Percentiles rank a stretch among this genome's conserved stretches.
Conservation (phyloP, 2,329 filamentous ascomycete genomes). For the Phialocephala sp. region DNA sequence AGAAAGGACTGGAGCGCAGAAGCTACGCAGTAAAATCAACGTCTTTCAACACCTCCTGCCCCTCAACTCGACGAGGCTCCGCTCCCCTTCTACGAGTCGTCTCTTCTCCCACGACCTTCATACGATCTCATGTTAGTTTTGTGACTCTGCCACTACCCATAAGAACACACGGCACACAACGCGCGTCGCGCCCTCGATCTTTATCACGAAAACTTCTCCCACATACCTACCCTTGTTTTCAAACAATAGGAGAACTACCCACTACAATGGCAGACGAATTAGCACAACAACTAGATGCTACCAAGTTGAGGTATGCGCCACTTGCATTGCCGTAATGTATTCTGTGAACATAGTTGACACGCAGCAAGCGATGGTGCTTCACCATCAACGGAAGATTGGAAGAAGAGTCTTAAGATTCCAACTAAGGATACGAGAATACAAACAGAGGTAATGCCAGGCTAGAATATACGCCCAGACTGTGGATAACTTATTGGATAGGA, state of each 20-base stretch:
- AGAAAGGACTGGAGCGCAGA: slow-evolving; percentile 18
- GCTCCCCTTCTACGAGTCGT: slow-evolving; percentile 19
- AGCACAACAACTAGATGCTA: slow-evolving; percentile 61
- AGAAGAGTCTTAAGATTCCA: slow-evolving; percentile 73
- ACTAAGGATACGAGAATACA: slow-evolving; percentile 78
- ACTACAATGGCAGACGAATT: slow-evolving; percentile 52
- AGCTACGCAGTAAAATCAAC: slow-evolving; percentile 17
- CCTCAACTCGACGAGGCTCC: slow-evolving; percentile 29
- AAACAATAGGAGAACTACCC: slow-evolving; percentile 12
- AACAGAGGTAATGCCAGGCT: slow-evolving; percentile 68
- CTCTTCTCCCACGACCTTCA: slow-evolving; percentile 5
- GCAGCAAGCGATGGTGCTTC: slow-evolving; percentile 51
- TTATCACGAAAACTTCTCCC: not conserved
- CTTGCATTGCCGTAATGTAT: slow-evolving; percentile 25
- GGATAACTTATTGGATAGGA: slow-evolving; percentile 61
- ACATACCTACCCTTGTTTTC: slow-evolving; percentile 4
- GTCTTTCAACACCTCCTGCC: slow-evolving; percentile 24
- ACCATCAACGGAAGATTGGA: slow-evolving; percentile 68
- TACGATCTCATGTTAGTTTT: slow-evolving; percentile 26
- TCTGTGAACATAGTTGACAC: slow-evolving; percentile 46
- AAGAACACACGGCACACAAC: slow-evolving; percentile 5
- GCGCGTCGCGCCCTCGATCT: slow-evolving; percentile 8
- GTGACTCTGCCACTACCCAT: slow-evolving; percentile 9
- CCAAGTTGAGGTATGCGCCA: slow-evolving; percentile 52
- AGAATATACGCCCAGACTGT: not conserved